These are phyloP conservation scores for Escovopsis sp. DNA, from an alignment of 2,329 filamentous ascomycete species.

Conservation along the genomic window DNA sequence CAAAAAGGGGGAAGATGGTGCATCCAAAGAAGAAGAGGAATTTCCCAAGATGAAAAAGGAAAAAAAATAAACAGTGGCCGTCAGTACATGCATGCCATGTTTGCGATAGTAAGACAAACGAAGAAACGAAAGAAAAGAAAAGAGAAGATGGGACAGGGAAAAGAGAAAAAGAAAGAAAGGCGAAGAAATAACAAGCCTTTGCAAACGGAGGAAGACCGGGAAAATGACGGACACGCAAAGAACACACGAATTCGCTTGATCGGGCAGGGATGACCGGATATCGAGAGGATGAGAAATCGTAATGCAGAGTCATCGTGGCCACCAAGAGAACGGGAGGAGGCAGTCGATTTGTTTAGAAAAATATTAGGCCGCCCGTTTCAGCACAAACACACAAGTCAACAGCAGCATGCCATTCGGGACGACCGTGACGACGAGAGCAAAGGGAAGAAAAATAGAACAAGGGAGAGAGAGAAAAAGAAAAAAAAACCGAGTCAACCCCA, in stretches of 20 bases:
- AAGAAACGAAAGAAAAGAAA: not conserved
- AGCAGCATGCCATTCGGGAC: not conserved
- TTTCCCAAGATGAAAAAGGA: too few relatives aligned
- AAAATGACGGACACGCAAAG: conserved; percentile 10
- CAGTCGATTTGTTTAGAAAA: conserved; percentile 2
- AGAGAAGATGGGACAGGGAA: conserved; percentile 3
- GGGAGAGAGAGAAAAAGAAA: conserved; percentile 7
- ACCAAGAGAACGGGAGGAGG: not conserved
- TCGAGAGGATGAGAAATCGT: conserved; percentile 32
- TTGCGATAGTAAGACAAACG: conserved; percentile 1
- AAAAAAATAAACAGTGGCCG: conserved; percentile 2
- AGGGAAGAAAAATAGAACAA: not conserved
- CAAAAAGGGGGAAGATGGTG: conserved; percentile 11
- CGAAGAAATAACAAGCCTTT: too few relatives aligned
- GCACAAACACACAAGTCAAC: conserved; percentile 4
- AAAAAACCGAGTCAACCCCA: conserved; percentile 9
- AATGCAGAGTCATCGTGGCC: conserved; percentile 42
- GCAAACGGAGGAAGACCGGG: too few relatives aligned
- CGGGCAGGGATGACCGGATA: conserved; percentile 44
- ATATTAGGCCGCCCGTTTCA: conserved; percentile 4
- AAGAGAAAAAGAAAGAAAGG: too few relatives aligned
- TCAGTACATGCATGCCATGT: conserved; percentile 4
- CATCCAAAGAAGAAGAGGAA: conserved; percentile 14
- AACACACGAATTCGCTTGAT: conserved; percentile 40
- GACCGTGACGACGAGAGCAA: too few relatives aligned